These are phyloP conservation scores for Candida adriatica DNA, from an alignment of 805 yeast genomes.

Conservation along the genomic window DNA sequence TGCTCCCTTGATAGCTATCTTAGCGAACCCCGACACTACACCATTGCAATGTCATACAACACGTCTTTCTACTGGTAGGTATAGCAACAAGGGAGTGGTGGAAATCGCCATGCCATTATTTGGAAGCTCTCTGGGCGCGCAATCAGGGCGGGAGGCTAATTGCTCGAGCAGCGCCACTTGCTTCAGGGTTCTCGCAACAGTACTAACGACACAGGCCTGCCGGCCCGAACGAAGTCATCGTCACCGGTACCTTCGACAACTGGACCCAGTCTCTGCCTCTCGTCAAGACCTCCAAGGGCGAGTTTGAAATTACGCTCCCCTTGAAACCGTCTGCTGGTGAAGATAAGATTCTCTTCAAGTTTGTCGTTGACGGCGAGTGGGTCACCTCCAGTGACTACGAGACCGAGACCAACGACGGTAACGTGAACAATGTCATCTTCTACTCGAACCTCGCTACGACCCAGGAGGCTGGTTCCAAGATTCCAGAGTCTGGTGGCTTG, in stretches of 20 bases:
- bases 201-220: slow-evolving; percentile 30
- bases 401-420: slow-evolving; percentile 36
- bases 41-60: slow-evolving; percentile 7
- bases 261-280: slow-evolving; percentile 58
- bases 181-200: slow-evolving; percentile 1
- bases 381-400: slow-evolving; percentile 32
- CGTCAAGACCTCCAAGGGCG: slow-evolving; percentile 53
- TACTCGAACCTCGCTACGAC: slow-evolving; percentile 16
- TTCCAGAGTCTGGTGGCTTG: slow-evolving; percentile 45
- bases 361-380: slow-evolving; percentile 71
- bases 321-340: slow-evolving; percentile 31
- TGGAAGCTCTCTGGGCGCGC: not conserved
- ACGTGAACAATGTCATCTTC: slow-evolving; percentile 31
- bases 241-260: slow-evolving; percentile 66
- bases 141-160: no score
- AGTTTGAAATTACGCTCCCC: slow-evolving; percentile 55
- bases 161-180: no score
- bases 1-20: no score
- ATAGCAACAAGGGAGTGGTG: not conserved
- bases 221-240: slow-evolving; percentile 51
- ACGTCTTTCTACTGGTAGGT: slow-evolving; percentile 10
- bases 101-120: not conserved
- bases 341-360: slow-evolving; percentile 41
- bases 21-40: not conserved
- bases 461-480: slow-evolving; percentile 14